Base-by-base conservation (phyloP, 2,329 filamentous ascomycete genomes). In the Trichophyton simii region DNA sequence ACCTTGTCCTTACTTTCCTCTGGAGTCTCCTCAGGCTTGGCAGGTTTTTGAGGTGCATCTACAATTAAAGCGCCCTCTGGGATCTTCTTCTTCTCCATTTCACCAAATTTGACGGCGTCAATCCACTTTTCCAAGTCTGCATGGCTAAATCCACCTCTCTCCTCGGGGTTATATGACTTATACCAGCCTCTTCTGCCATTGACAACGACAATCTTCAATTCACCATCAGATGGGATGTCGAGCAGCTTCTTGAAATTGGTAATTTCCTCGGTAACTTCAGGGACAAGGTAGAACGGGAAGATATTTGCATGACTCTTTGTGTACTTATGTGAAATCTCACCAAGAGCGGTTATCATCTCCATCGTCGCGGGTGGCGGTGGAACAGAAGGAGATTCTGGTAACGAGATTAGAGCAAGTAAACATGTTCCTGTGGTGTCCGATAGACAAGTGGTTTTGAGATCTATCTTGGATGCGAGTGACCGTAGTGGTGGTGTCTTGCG, bases 101-200 rank as follows among this genome's bases (percentile, higher is more conserved):
- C 92, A 59, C 91, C 89, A 79, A 99, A 82, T 42, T 90, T 86
- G 64, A 97, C 90, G n/a, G 83, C 81, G 69, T 99, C 94, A 63
- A 99, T 83, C 90, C 92, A 99, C 64, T 78, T 77, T 76, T 96
- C 89, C 34, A 99, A 77, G 28, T 80, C 82, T 60, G 82, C 78
- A 25, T 79, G 70, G 2, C 68, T 66, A 54, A 69, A 75, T 60
- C 82, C 83, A 52, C 84, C 85, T 15, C 75, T 72, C 7, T 75
- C 72, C 5, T 81, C 83, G 2, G 69, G 58, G 57, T 83, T 76
- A 72, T 89, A 94, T 62, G 82, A 83, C 68, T 87, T 87, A 83
- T 86, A 95, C 94, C 94, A 99, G 48, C 83, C 82, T 60, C 91
- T 85, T 69, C 91, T 90, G 36, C 83, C 87, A 73, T 96, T 96